phyloP scores from a whole-genome alignment of 768 basidiomycete genomes.

The Filobasidium floriforme region DNA sequence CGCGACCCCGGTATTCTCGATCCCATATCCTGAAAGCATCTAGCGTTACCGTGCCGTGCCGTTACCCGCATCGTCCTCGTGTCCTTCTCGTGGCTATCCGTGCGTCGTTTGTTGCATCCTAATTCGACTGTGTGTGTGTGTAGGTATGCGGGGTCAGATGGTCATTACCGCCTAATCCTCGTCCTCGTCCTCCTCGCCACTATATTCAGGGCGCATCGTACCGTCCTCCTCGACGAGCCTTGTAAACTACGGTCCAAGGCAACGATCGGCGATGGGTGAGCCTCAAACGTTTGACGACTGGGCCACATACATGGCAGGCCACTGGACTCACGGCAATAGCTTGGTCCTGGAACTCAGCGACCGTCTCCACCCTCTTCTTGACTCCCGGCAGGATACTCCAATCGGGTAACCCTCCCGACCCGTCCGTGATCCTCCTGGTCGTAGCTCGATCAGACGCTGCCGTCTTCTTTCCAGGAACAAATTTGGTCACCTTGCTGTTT shows the following conservation, averaged over 20 bases:
- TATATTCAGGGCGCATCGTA: constrained; percentile 6
- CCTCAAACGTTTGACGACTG: not conserved
- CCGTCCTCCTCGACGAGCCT: constrained; percentile 13
- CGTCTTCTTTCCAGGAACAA: constrained; percentile 78
- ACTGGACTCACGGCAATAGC: constrained; percentile 54
- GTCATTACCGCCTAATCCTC: not conserved
- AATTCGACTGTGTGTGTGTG: too few relatives aligned
- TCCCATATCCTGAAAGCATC: too few relatives aligned
- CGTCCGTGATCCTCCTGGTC: constrained; percentile 53
- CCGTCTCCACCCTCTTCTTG: constrained; percentile 53
- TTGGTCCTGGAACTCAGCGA: constrained; percentile 58
- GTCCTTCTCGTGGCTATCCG: too few relatives aligned
- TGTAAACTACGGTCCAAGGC: not conserved
- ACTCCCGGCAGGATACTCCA: constrained; percentile 60
- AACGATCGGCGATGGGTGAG: not conserved
- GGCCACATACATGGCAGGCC: not conserved
- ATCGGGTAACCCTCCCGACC: constrained; percentile 59
- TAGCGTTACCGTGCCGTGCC: too few relatives aligned
- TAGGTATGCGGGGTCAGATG: too few relatives aligned
- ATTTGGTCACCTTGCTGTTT: constrained; percentile 81
- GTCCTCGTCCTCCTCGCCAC: not conserved
- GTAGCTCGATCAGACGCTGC: constrained; percentile 77
- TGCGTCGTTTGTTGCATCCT: too few relatives aligned
- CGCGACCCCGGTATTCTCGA: too few relatives aligned
- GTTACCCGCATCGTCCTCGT: too few relatives aligned